Evolutionary conservation across 129 eudicot species (phyloP), one percentile per base, ranked within the genome.

Genomic region (Artemisia argyi): DNA sequence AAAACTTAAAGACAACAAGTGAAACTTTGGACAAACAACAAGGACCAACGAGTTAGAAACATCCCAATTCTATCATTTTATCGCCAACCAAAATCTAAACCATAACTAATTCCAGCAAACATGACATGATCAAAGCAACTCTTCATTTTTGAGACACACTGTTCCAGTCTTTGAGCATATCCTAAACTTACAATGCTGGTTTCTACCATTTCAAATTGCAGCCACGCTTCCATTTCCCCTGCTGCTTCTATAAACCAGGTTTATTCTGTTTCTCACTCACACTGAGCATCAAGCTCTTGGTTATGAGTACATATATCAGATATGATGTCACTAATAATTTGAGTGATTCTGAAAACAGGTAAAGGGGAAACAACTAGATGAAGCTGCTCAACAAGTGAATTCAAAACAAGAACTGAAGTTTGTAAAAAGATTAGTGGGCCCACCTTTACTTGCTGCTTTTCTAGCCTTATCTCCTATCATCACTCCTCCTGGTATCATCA

Each of bases 381-480:
- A 65, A 13, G 64, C 65, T 24, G 28, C 65, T 22, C 66, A 77
- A 15, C 69, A 71, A 65, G 42, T 32, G 42, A 32, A 0, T 32
- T 0, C 65, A 81, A 16, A 63, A 8, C 69, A 69, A 58, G 54
- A 79, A 32, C 50, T 76, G 61, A 87, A 87, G 70, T 57, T 89
- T 49, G n/a, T 87, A 42, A 75, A 79, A 68, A 66, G 65, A 72
- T 79, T 86, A 68, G 87, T 86, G 73, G 87, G 78, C 55, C 83
- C 93, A 57, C 80, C 91, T 32, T 42, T 88, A 42, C 28, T 92
- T 74, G 89, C 91, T 71, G 84, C 91, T 16, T 54, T 83, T 44
- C 66, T 92, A 47, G 83, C 95, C 86, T 78, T 92, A 72, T 83
- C 90, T 81, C 91, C 96, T 42, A 42, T 86, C 60, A 24, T 68